Evolutionary conservation across 768 basidiomycete genomes (phyloP).

Genomic region (Tephrocybe sp.): DNA sequence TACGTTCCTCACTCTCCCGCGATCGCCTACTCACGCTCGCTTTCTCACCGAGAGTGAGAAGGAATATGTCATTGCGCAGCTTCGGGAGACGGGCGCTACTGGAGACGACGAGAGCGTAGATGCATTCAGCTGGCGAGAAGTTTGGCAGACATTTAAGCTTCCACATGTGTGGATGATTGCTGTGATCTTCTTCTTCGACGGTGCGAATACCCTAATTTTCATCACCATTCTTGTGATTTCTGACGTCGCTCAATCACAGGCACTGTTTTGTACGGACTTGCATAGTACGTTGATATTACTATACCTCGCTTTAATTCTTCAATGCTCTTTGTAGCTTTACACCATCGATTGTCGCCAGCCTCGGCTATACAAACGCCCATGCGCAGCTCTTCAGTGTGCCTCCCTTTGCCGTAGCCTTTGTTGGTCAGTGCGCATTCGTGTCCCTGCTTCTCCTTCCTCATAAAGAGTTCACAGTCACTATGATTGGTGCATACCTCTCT

Average conservation of each 20-base stretch:
- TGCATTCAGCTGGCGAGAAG: constrained; percentile 57
- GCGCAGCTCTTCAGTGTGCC: constrained; percentile 66
- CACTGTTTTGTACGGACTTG: constrained; percentile 44
- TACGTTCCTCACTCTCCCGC: constrained; percentile 50
- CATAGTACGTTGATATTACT: constrained; percentile 39
- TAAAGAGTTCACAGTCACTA: constrained; percentile 24
- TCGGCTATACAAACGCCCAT: constrained; percentile 53
- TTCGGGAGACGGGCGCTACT: constrained; percentile 39
- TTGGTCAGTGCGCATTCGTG: constrained; percentile 35
- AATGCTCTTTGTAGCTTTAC: constrained; percentile 48
- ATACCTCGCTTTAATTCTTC: not conserved
- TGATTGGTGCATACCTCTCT: constrained; percentile 46
- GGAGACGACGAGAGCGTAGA: constrained; percentile 36
- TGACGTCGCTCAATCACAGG: constrained; percentile 22
- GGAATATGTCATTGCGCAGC: constrained; percentile 39
- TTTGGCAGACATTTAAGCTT: constrained; percentile 43
- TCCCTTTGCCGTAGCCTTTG: constrained; percentile 52
- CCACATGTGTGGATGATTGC: constrained; percentile 56
- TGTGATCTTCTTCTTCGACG: constrained; percentile 52
- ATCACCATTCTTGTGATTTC: not conserved
- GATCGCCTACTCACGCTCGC: constrained; percentile 40
- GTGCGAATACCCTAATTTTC: constrained; percentile 26
- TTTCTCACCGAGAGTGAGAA: constrained; percentile 60
- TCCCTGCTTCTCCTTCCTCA: not conserved
- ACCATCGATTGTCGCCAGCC: constrained; percentile 68